phyloP scores from a whole-genome alignment of 208 protist genomes.

The Novymonas esmeraldas region DNA sequence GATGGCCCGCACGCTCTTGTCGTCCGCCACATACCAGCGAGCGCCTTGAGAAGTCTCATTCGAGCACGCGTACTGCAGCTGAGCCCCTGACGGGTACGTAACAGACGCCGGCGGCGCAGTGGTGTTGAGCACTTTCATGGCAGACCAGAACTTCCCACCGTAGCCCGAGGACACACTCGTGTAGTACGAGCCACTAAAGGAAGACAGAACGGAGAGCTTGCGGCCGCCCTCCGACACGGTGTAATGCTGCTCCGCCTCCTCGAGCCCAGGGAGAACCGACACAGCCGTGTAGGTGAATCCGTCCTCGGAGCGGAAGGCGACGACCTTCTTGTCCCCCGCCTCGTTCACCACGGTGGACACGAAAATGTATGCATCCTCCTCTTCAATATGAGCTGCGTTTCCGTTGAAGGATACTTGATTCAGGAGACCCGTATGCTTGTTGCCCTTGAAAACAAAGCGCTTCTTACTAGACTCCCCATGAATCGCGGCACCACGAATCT shows the following conservation, averaged over 20 bases:
- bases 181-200: slow-evolving; percentile 16
- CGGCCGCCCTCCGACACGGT: slow-evolving; percentile 18
- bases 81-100: slow-evolving; percentile 30
- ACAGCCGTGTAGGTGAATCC: slow-evolving; percentile 33
- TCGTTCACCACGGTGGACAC: slow-evolving; percentile 40
- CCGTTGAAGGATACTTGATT: slow-evolving; percentile 51
- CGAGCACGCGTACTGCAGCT: slow-evolving; percentile 36
- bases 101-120: slow-evolving; percentile 36
- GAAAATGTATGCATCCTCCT: slow-evolving; percentile 48
- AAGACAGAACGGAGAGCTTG: slow-evolving; percentile 23
- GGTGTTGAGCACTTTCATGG: slow-evolving; percentile 35
- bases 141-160: slow-evolving; percentile 46
- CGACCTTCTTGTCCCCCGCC: slow-evolving; percentile 22
- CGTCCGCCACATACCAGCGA: slow-evolving; percentile 24
- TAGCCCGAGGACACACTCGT: slow-evolving; percentile 41
- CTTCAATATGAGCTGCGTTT: slow-evolving; percentile 39
- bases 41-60: slow-evolving; percentile 24
- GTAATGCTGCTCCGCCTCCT: slow-evolving; percentile 20
- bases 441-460: slow-evolving; percentile 27
- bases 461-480: slow-evolving; percentile 14
- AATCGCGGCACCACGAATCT: slow-evolving; percentile 2
- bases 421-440: slow-evolving; percentile 20
- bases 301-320: slow-evolving; percentile 39
- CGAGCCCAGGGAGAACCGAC: slow-evolving; percentile 11
- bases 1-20: slow-evolving; percentile 5